These are phyloP conservation scores for Aspergillus olivimuriae DNA, from an alignment of 495 filamentous ascomycete species.

Conservation along the genomic window DNA sequence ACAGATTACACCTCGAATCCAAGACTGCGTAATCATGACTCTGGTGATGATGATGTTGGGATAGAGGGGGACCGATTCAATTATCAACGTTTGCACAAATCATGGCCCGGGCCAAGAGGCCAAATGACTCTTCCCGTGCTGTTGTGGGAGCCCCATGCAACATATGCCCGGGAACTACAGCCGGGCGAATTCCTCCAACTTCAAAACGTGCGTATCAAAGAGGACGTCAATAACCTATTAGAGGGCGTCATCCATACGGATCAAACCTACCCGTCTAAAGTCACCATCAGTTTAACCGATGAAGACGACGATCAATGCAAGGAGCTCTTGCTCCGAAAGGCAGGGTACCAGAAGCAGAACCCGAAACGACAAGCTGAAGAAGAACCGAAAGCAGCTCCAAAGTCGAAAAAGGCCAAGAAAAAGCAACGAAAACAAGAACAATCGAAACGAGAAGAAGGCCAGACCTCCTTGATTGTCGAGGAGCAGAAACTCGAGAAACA, in stretches of 20 bases:
- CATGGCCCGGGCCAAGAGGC: conserved; percentile 78
- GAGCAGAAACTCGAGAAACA: conserved; percentile 39
- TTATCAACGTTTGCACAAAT: conserved; percentile 30
- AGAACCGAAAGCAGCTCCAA: conserved; percentile 19
- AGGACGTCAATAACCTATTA: conserved; percentile 41
- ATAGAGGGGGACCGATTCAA: conserved; percentile 44
- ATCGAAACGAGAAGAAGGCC: conserved; percentile 29
- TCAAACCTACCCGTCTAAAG: conserved; percentile 38
- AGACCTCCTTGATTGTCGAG: conserved; percentile 13
- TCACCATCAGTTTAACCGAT: conserved; percentile 48
- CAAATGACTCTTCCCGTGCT: conserved; percentile 66
- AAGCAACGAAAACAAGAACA: conserved; percentile 24
- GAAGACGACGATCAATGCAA: conserved; percentile 45
- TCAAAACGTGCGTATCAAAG: conserved; percentile 66
- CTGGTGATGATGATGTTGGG: conserved; percentile 27
- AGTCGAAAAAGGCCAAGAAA: conserved; percentile 29
- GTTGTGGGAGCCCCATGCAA: conserved; percentile 63
- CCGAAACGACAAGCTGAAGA: conserved; percentile 39
- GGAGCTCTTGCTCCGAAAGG: conserved; percentile 56
- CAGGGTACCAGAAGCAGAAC: conserved; percentile 50
- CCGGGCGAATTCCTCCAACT: conserved; percentile 57
- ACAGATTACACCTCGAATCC: conserved; percentile 80
- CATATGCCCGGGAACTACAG: conserved; percentile 47
- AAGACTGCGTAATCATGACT: conserved; percentile 51
- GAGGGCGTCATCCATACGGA: conserved; percentile 72